Evolutionary conservation across 2,329 filamentous ascomycete species (phyloP).

Genomic region (Botrytis medusae): DNA sequence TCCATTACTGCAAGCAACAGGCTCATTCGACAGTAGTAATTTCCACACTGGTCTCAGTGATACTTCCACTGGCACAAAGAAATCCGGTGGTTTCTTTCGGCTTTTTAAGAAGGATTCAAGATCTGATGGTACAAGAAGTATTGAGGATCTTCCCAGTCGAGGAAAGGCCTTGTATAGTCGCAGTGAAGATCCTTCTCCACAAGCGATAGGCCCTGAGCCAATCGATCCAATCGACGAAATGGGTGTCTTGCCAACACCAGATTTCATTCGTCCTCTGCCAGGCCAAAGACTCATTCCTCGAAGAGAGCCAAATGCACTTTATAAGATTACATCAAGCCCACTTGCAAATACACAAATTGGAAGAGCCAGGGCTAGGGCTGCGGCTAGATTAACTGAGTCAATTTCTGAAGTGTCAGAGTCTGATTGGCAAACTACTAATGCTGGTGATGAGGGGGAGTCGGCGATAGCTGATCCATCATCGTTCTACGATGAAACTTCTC

Average conservation of each 20-base stretch:
- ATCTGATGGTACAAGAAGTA: background rate
- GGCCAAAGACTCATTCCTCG: slow-evolving; percentile 10
- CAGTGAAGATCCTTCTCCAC: background rate
- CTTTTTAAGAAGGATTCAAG: slow-evolving; percentile 6
- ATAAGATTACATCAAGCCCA: background rate
- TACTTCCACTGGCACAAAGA: background rate
- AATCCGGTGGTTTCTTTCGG: slow-evolving; percentile 5
- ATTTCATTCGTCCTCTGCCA: slow-evolving; percentile 14
- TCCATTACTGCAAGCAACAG: slow-evolving; percentile 2
- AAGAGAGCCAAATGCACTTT: slow-evolving; percentile 6
- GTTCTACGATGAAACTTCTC: background rate
- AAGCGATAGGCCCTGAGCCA: background rate
- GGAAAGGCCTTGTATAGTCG: background rate
- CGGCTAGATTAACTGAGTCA: background rate
- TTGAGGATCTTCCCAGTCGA: background rate
- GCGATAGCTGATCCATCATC: slow-evolving; percentile 7
- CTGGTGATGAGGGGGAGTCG: background rate
- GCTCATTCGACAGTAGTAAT: slow-evolving; percentile 12
- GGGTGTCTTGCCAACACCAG: slow-evolving; percentile 3
- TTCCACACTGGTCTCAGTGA: background rate
- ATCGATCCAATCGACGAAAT: slow-evolving; percentile 3
- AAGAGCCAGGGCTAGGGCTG: slow-evolving; percentile 3
- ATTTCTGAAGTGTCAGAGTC: slow-evolving; percentile 3
- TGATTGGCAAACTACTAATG: slow-evolving; percentile 17
- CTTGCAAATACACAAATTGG: background rate